Percentiles rank a stretch among this genome's conserved stretches.
These are phyloP conservation scores for Coniochaeta sp. DNA, from an alignment of 2,329 filamentous ascomycete species.

Conservation along the genomic window DNA sequence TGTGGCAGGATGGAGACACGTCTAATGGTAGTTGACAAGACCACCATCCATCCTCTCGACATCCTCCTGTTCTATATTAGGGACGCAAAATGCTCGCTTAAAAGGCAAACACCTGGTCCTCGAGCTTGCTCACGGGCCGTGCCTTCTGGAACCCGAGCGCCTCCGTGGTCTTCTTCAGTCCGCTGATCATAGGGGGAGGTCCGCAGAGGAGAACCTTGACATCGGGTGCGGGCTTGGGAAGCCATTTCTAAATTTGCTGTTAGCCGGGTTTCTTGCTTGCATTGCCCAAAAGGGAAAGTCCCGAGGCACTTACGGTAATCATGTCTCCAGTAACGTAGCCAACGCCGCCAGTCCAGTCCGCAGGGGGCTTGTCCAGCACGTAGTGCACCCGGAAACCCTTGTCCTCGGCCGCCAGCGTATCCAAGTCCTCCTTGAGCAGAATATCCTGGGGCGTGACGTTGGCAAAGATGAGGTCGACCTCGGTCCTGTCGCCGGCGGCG, in stretches of 20 bases:
- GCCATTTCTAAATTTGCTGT: conserved; percentile 52
- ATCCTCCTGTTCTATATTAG: background rate
- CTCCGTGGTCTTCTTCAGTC: conserved; percentile 94
- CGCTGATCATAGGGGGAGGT: conserved; percentile 92
- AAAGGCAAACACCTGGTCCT: conserved; percentile 98
- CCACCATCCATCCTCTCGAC: background rate
- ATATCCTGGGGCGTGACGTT: conserved; percentile 94
- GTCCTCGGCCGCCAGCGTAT: conserved; percentile 70
- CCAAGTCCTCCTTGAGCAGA: conserved; percentile 85
- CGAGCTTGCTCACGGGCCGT: conserved; percentile 90
- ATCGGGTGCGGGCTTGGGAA: conserved; percentile 76
- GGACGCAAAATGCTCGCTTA: conserved; percentile 22
- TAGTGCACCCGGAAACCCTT: conserved; percentile 82
- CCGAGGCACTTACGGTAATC: conserved; percentile 55
- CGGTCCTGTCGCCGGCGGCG: conserved; percentile 70
- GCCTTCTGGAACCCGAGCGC: conserved; percentile 87
- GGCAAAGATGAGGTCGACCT: conserved; percentile 93
- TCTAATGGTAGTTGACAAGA: background rate
- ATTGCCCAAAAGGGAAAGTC: background rate
- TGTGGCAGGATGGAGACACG: background rate
- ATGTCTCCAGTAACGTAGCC: conserved; percentile 95
- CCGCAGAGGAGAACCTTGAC: conserved; percentile 94
- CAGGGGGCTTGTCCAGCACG: conserved; percentile 91
- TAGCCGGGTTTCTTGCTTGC: too few relatives aligned
- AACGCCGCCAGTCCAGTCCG: conserved; percentile 84